Conservation (phyloP, 352 stramenopile species). For the Peronospora farinosa region DNA sequence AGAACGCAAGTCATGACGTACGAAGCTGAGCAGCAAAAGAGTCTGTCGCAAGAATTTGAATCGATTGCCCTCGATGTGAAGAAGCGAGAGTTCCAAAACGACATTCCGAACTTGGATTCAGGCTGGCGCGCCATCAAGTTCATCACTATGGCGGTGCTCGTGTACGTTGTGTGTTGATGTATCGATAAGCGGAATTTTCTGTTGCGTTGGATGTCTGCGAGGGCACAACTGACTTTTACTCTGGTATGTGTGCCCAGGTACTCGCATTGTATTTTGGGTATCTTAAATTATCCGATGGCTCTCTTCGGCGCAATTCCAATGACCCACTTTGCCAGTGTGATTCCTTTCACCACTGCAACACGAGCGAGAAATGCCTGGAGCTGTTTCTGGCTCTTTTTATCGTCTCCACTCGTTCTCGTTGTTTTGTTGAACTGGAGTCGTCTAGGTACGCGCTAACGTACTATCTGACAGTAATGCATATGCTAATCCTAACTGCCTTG, state of each 20-base stretch:
- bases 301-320: conserved; percentile 59
- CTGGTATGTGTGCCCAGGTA: conserved; percentile 30
- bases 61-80: neutral
- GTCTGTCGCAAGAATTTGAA: conserved; percentile 4
- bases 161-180: conserved; percentile 30
- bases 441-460: conserved; percentile 15
- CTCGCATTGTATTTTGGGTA: conserved; percentile 63
- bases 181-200: neutral
- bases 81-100: neutral
- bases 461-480: conserved; percentile 11
- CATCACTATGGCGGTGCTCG: conserved; percentile 43
- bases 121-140: conserved; percentile 60
- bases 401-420: conserved; percentile 45
- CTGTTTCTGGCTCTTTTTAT: conserved; percentile 45
- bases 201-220: neutral
- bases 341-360: conserved; percentile 27
- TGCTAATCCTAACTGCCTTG: conserved; percentile 4
- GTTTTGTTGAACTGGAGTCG: conserved; percentile 20
- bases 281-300: conserved; percentile 81
- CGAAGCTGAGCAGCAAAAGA: conserved; percentile 28
- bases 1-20: conserved; percentile 31
- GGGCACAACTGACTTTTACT: conserved; percentile 4
- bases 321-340: conserved; percentile 52
- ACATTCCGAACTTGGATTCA: conserved; percentile 24
- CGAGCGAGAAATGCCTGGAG: conserved; percentile 23